Base-by-base conservation (phyloP, 805 yeast genomes). In the Spathaspora girioi region DNA sequence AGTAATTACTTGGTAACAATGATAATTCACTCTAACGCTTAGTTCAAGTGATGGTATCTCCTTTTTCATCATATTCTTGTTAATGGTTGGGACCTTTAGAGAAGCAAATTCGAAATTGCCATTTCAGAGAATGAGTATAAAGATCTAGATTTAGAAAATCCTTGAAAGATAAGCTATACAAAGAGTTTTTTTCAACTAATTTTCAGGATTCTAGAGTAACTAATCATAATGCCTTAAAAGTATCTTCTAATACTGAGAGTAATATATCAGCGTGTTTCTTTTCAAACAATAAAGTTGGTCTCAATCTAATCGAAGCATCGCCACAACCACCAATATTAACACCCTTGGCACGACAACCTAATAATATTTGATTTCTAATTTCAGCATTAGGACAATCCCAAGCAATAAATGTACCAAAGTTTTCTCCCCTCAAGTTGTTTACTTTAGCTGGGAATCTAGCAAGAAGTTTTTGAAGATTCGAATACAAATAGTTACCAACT, bases 271-370 rank as follows among this genome's bases (percentile, higher is more conserved):
- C 87, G 60, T 84, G 89, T 57, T 77, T 76, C 59, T 77, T 70
- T 56, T 79, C 85, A 63, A 84, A 84, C 23, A 82, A 78, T 59
- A 84, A 74, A 10, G 86, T 69, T 31, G 89, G 89, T 72, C 89
- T 79, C 64, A 84, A 75, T 69, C 89, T 77, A 43, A 84, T 77
- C 27, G 83, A 67, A 10, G 56, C 55, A 29, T 78, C 85, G 51
- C 87, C 84, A 66, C 88, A 84, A 19, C 87, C 89, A 51, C 89
- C 89, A 47, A 82, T 78, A 62, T 84, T 84, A 55, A 84, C 74
- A 47, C 89, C 89, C 41, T 72, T 71, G 20, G 67, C 60, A 60
- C 81, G 80, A 63, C 79, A 69, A 11, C 59, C 62, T 40, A 63
- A 57, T 57, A 84, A 70, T 47, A 84, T 69, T 43, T 69, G 61